These are phyloP conservation scores for Candida argentea DNA, from an alignment of 805 yeast species.

Conservation along the genomic window DNA sequence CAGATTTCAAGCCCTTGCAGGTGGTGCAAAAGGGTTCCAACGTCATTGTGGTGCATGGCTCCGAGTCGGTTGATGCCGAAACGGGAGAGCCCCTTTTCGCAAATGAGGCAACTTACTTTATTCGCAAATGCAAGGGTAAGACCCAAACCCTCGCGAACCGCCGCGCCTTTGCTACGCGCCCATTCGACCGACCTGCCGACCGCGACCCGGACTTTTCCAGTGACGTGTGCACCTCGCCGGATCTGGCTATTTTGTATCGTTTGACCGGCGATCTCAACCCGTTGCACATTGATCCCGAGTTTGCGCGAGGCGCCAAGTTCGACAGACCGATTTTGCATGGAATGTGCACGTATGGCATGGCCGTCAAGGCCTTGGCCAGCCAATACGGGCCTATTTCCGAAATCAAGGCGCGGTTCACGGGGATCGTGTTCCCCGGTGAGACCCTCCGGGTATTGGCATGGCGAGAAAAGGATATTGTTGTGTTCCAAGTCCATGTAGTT, in stretches of 20 bases:
- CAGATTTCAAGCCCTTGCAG: slow-evolving; percentile 59
- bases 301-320: slow-evolving; percentile 84
- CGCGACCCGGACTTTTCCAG: slow-evolving; percentile 57
- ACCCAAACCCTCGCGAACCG: slow-evolving; percentile 39
- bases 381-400: slow-evolving; percentile 75
- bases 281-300: slow-evolving; percentile 83
- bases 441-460: slow-evolving; percentile 72
- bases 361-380: slow-evolving; percentile 67
- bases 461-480: slow-evolving; percentile 62
- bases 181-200: slow-evolving; percentile 50
- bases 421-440: slow-evolving; percentile 93
- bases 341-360: slow-evolving; percentile 75
- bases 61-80: slow-evolving; percentile 54
- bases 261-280: slow-evolving; percentile 93
- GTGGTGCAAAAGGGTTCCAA: slow-evolving; percentile 80
- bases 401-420: slow-evolving; percentile 83
- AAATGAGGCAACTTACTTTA: slow-evolving; percentile 77
- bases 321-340: slow-evolving; percentile 88
- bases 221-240: slow-evolving; percentile 47
- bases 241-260: slow-evolving; percentile 86
- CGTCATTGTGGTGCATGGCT: slow-evolving; percentile 67
- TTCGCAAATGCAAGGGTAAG: slow-evolving; percentile 62
- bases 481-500: slow-evolving; percentile 73
- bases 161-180: slow-evolving; percentile 50
- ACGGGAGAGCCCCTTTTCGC: slow-evolving; percentile 65